These are phyloP conservation scores for Cenchrus americanus DNA, from an alignment of 176 grass and related monocot species.

Conservation along the genomic window DNA sequence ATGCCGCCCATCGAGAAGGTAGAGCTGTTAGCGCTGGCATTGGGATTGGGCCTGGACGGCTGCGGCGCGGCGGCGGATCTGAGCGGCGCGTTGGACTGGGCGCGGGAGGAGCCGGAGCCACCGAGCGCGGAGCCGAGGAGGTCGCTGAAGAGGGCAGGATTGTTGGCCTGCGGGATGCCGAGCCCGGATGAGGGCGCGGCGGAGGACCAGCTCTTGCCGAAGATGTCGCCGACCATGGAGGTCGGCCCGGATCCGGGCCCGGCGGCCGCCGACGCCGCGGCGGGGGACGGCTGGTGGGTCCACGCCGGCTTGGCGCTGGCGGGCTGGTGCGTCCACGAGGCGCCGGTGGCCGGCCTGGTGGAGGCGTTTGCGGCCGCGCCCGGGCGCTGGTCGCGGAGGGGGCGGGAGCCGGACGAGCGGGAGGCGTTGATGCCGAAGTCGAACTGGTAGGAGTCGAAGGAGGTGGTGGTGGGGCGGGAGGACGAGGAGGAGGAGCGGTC, in stretches of 20 bases:
- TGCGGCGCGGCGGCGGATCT: conserved; percentile 62
- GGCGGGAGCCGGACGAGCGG: conserved; percentile 65
- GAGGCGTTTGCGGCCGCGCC: conserved; percentile 39
- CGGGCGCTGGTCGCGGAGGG: conserved; percentile 66
- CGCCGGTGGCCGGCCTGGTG: conserved; percentile 38
- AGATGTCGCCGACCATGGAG: conserved; percentile 97
- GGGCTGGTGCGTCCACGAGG: conserved; percentile 60
- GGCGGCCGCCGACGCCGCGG: conserved; percentile 14
- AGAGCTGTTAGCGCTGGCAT: conserved; percentile 32
- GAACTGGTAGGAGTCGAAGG: conserved; percentile 92
- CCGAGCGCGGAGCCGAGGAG: conserved; percentile 84
- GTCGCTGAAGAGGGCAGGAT: conserved; percentile 87
- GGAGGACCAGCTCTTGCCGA: conserved; percentile 83
- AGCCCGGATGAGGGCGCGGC: conserved; percentile 62
- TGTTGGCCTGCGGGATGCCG: conserved; percentile 70
- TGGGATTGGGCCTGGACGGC: conserved; percentile 43
- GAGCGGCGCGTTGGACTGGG: conserved; percentile 63
- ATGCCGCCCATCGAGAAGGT: conserved; percentile 79
- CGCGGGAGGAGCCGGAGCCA: conserved; percentile 39
- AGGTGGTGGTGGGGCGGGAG: conserved; percentile 57
- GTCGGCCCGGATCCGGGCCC: conserved; percentile 56
- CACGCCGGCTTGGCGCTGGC: conserved; percentile 61
- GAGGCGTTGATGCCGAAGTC: conserved; percentile 76
- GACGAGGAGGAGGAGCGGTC: conserved; percentile 47
- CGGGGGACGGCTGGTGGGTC: conserved; percentile 72